Conservation (phyloP, 2,329 filamentous ascomycete species). For the Fusarium domesticum region DNA sequence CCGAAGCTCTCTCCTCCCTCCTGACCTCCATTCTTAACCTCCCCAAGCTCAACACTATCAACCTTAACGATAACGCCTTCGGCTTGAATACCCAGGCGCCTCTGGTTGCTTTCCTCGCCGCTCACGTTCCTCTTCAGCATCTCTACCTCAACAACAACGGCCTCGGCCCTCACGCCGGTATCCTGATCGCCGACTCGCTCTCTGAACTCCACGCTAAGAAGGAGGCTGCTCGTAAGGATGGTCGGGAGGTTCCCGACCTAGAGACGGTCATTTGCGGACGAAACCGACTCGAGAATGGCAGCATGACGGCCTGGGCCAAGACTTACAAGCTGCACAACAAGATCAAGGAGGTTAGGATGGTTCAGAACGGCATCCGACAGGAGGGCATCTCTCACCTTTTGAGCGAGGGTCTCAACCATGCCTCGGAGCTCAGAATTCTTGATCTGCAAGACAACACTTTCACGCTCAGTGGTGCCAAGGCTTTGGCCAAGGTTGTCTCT, state of each 20-base stretch:
- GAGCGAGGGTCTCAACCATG: slow-evolving; percentile 71
- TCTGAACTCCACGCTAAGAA: slow-evolving; percentile 81
- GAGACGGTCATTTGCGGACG: slow-evolving; percentile 98
- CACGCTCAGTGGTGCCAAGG: slow-evolving; percentile 73
- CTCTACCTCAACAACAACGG: slow-evolving; percentile 98
- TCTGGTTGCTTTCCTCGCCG: slow-evolving; percentile 84
- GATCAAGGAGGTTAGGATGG: slow-evolving; percentile 89
- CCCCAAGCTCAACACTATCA: slow-evolving; percentile 82
- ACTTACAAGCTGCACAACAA: slow-evolving; percentile 79
- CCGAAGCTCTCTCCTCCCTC: slow-evolving; percentile 79
- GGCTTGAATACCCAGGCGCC: slow-evolving; percentile 93
- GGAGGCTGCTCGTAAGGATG: slow-evolving; percentile 68
- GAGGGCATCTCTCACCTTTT: slow-evolving; percentile 85
- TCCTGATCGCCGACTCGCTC: slow-evolving; percentile 83
- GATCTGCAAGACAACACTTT: slow-evolving; percentile 99
- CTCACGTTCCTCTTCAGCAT: slow-evolving; percentile 86
- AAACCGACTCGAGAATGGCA: slow-evolving; percentile 92
- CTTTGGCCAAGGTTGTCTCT: slow-evolving; percentile 70
- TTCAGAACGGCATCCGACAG: slow-evolving; percentile 94
- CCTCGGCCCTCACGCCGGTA: slow-evolving; percentile 85
- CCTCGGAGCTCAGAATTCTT: slow-evolving; percentile 67
- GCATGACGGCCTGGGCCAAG: slow-evolving; percentile 92
- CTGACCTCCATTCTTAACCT: slow-evolving; percentile 84
- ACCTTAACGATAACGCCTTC: slow-evolving; percentile 97
- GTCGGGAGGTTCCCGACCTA: slow-evolving; percentile 72